Conservation (phyloP, 352 stramenopile genomes). For the Phytophthora vignae region DNA sequence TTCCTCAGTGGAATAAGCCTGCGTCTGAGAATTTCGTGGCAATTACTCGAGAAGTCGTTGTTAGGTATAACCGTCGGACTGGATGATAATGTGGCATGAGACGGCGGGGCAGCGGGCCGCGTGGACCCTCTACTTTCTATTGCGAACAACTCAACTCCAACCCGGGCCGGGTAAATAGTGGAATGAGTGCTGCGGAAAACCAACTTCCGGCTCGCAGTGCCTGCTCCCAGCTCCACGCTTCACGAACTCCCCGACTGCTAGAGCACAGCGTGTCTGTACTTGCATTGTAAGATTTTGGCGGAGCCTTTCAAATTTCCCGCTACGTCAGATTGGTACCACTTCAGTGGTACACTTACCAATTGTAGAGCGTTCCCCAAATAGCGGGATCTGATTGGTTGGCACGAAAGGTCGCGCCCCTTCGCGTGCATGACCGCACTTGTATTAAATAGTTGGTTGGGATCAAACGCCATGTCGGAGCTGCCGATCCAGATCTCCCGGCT, state of each 20-base stretch:
- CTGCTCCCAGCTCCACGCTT: neutral
- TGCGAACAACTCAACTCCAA: conserved; percentile 32
- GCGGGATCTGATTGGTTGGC: conserved; percentile 27
- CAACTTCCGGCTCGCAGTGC: neutral
- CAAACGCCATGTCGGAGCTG: conserved; percentile 31
- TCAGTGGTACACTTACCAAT: conserved; percentile 4
- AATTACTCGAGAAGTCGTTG: conserved; percentile 25
- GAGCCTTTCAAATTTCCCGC: neutral
- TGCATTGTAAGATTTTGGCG: neutral
- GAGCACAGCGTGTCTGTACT: neutral
- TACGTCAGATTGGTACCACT: conserved; percentile 12
- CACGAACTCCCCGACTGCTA: neutral
- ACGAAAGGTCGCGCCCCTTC: conserved; percentile 33
- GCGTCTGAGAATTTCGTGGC: conserved; percentile 29
- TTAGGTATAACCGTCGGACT: conserved; percentile 18
- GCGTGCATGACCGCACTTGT: conserved; percentile 12
- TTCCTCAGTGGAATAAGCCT: conserved; percentile 21
- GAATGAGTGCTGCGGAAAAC: conserved; percentile 11
- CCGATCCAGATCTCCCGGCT: conserved; percentile 33
- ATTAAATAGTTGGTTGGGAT: conserved; percentile 6
- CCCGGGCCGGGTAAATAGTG: conserved; percentile 2
- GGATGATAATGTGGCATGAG: conserved; percentile 18
- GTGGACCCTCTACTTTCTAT: conserved; percentile 1
- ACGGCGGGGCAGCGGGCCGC: neutral
- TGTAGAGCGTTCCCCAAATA: conserved; percentile 26